Evolutionary conservation across 257 asterid species (phyloP), one percentile per base, ranked within the genome.

Genomic region (Orobanche coerulescens): DNA sequence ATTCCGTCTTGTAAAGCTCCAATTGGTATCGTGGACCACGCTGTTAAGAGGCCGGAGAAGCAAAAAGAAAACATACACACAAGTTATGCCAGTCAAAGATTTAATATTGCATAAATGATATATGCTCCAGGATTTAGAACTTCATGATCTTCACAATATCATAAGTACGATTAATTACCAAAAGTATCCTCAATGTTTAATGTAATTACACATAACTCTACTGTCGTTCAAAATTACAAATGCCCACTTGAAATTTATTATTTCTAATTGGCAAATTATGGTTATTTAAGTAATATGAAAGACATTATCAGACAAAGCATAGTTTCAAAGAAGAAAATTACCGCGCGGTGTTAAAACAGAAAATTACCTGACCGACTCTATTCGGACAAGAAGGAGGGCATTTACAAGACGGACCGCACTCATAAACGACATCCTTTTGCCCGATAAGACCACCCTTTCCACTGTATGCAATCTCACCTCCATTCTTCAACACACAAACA

Each of bases 351-450:
- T 37, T 9, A 9, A 13, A 37, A 37, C 44, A 37, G 44, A 37
- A 18, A 6, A 18, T 15, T 46, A 46, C 53, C 42, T 80, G 94
- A 70, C 80, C 57, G 40, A 74, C 78, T 73, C 85, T 71, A 51
- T 78, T 82, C 42, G 25, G 55, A 68, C 94, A 85, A 20, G 82
- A 76, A 52, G 71, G 73, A 0, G 84, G 80, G 61, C 94, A 80
- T 31, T 74, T 74, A 71, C 94, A 85, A 40, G 53, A 62, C 0
- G 84, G 79, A 1, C 90, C 85, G 40, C 94, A 82, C 71, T 80
- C 87, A 0, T 65, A 69, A 13, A 85, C 71, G 40, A 76, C 13
- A 9, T 61, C 47, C 31, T 44, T 73, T 34, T 62, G 54, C 40
- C 34, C 6, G 7, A 67, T 1, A 6, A 77, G 71, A 1, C 54